Base-by-base conservation (phyloP, 345 rosid species). In the Aurinia saxatilis region DNA sequence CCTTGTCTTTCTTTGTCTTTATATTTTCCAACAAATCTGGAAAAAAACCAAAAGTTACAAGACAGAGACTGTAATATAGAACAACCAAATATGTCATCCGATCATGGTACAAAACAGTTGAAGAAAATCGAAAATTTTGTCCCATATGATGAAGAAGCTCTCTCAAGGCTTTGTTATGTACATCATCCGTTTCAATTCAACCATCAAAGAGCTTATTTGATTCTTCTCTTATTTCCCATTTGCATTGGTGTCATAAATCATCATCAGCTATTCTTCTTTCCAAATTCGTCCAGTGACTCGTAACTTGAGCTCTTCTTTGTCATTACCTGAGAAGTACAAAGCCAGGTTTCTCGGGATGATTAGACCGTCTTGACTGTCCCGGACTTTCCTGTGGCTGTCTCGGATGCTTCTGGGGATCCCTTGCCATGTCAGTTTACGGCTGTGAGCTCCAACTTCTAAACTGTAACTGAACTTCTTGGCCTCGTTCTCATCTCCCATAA, bases 401-500 rank as follows among this genome's bases (percentile, higher is more conserved):
- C 96, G 75, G 59, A 91, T 88, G 71, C 96, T 91, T 68, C 95
- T 73, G 0, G 96, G 98, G 29, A 82, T 80, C 63, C 96, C 98
- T 72, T 86, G 88, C 96, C 96, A 91, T 10, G 72, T 77, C 29
- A 88, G 74, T 67, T 83, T 87, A 11, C 92, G 78, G 57, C 95
- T 85, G 38, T 79, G 79, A 15, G 78, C 95, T 5, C 96, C 96
- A 7, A 88, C 95, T 74, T 91, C 96, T 40, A 86, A 77, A 44
- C 90, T 84, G 75, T 91, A 88, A 78, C 88, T 79, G 57, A 84
- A 91, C 45, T 81, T 80, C 81, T 79, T 83, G 10, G 95, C 96
- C 72, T 88, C 96, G 3, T 80, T 77, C 41, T 91, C 98, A 29
- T 88, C 96, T 9, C 98, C 96, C 98, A 91, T 91, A 51, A 91